Conservation (phyloP, 768 basidiomycete genomes). For the Sarcodon aspratus region DNA sequence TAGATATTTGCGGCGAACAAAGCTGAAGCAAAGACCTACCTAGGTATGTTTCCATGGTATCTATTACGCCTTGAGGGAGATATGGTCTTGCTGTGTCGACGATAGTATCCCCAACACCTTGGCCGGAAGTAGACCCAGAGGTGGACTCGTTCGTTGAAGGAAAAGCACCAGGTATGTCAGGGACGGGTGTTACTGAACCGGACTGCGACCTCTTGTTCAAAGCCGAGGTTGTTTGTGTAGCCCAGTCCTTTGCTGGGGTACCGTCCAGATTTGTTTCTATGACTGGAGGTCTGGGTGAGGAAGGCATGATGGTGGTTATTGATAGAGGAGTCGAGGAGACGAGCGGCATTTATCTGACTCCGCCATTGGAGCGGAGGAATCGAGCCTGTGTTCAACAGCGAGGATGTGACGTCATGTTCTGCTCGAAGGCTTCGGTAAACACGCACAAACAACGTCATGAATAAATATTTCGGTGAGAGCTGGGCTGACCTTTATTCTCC, state of each 20-base stretch:
- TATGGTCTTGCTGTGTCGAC: slow-evolving; percentile 11
- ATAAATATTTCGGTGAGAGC: too few relatives aligned
- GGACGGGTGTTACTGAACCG: slow-evolving; percentile 2
- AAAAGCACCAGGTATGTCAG: slow-evolving; percentile 9
- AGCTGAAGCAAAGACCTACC: slow-evolving; percentile 8
- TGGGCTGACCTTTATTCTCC: too few relatives aligned
- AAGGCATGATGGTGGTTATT: neutral
- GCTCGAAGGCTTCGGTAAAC: too few relatives aligned
- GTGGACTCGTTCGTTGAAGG: slow-evolving; percentile 1
- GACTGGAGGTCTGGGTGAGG: neutral
- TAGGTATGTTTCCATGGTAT: slow-evolving; percentile 12
- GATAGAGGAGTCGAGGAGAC: neutral
- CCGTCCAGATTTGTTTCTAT: neutral
- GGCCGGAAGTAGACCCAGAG: slow-evolving; percentile 1
- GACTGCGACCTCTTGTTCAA: slow-evolving; percentile 4
- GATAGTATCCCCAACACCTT: slow-evolving; percentile 1
- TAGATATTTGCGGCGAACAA: neutral
- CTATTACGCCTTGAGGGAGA: slow-evolving; percentile 11
- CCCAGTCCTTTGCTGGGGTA: slow-evolving; percentile 11
- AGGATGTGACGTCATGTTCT: too few relatives aligned
- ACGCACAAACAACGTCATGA: too few relatives aligned
- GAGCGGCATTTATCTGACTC: neutral
- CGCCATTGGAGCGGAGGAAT: neutral
- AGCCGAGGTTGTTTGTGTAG: slow-evolving; percentile 10
- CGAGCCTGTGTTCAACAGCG: neutral